Percentiles rank a stretch among this genome's conserved stretches.
phyloP scores from a whole-genome alignment of 768 basidiomycete species.

The Boletus speciosus region DNA sequence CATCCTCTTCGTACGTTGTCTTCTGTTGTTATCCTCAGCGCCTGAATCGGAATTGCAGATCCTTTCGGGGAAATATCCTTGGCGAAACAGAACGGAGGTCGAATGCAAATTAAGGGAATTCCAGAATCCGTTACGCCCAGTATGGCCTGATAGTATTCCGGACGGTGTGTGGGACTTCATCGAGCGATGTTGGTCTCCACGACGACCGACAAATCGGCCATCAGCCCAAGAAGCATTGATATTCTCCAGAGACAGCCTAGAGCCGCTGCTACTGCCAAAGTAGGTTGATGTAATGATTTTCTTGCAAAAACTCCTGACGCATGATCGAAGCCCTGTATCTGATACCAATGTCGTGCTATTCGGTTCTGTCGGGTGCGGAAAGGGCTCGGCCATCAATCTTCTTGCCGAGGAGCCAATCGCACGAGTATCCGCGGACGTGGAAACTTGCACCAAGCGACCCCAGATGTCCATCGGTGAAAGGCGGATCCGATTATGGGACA shows the following conservation, averaged over 20 bases:
- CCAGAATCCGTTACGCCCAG: not conserved
- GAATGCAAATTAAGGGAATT: not conserved
- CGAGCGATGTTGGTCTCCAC: slow-evolving; percentile 3
- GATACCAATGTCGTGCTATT: slow-evolving; percentile 13
- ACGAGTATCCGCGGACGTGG: slow-evolving; percentile 17
- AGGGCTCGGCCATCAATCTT: slow-evolving; percentile 3
- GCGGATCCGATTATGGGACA: slow-evolving; percentile 22
- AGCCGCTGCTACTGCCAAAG: not conserved
- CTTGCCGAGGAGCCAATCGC: slow-evolving; percentile 19
- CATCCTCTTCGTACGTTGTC: slow-evolving; percentile 1
- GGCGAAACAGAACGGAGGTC: no score
- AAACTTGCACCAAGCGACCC: slow-evolving; percentile 30
- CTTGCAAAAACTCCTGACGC: not conserved
- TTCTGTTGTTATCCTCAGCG: not conserved
- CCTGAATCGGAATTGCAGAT: not conserved
- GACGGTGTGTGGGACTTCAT: not conserved
- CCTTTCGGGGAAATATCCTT: not conserved
- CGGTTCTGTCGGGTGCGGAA: slow-evolving; percentile 11
- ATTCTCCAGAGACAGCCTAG: not conserved
- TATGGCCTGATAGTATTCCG: not conserved
- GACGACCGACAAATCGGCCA: not conserved
- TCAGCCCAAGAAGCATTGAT: not conserved
- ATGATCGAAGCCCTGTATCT: not conserved
- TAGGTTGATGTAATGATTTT: not conserved
- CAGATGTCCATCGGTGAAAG: not conserved